A percentile compares a stretch with the other conserved stretches of the same genome.
phyloP scores from a whole-genome alignment of 2,329 filamentous ascomycete genomes.

The Aspergillus sp. region DNA sequence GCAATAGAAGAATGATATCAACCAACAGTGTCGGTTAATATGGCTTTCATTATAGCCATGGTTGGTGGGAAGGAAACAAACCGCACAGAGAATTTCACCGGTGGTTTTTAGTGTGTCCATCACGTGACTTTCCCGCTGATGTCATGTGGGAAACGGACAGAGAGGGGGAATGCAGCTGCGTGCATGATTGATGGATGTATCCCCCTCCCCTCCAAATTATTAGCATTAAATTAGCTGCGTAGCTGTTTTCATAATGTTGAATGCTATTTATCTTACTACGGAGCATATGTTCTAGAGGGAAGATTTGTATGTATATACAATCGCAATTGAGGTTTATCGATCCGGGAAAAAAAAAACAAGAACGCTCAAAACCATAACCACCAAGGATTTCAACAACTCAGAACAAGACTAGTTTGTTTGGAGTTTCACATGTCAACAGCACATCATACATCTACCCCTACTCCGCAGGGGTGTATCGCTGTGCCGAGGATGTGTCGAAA shows the following conservation, averaged over 20 bases:
- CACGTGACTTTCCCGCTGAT: background rate
- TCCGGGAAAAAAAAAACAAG: background rate
- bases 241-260: background rate
- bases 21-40: background rate
- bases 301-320: background rate
- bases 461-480: background rate
- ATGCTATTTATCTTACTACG: background rate
- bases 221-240: background rate
- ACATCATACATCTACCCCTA: background rate
- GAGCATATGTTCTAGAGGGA: background rate
- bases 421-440: background rate
- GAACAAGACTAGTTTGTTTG: background rate
- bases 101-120: background rate
- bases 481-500: background rate
- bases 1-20: background rate
- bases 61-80: background rate
- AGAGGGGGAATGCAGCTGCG: background rate
- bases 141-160: background rate
- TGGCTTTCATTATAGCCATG: background rate
- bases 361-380: background rate
- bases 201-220: too few species aligned
- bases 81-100: constrained; percentile 1
- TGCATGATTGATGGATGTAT: background rate
- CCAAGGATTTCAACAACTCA: background rate
- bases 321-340: background rate